Percentiles rank a stretch among this genome's conserved stretches.
Evolutionary conservation across 2,329 filamentous ascomycete genomes (phyloP).

Genomic region (Trichoderma arundinaceum): DNA sequence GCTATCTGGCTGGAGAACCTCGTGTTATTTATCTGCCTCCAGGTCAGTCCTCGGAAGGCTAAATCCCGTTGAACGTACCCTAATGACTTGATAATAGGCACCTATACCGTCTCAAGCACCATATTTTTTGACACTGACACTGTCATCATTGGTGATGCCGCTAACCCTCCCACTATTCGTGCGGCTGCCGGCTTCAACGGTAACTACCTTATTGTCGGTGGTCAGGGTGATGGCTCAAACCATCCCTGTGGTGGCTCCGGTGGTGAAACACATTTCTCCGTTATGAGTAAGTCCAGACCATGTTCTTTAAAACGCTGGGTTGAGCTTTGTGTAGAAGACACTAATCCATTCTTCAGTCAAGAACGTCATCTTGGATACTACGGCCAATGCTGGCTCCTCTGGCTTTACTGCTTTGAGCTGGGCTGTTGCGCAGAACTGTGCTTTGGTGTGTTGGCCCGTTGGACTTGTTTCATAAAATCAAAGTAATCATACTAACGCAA

Average conservation of each 20-base stretch:
- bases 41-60: constrained; percentile 10
- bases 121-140: constrained; percentile 56
- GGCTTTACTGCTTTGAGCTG: constrained; percentile 35
- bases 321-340: background rate
- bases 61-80: background rate
- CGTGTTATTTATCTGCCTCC: constrained; percentile 35
- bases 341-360: constrained; percentile 30
- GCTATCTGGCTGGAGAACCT: constrained; percentile 35
- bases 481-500: background rate
- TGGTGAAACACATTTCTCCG: constrained; percentile 36
- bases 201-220: constrained; percentile 34
- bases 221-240: constrained; percentile 32
- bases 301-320: background rate
- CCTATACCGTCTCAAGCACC: constrained; percentile 33
- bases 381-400: constrained; percentile 31
- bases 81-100: constrained; percentile 27
- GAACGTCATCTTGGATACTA: constrained; percentile 36
- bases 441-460: constrained; percentile 26
- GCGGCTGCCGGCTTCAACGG: constrained; percentile 70
- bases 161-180: constrained; percentile 71
- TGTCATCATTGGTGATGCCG: constrained; percentile 79
- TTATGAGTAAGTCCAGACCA: constrained; percentile 30
- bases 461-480: background rate
- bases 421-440: constrained; percentile 36
- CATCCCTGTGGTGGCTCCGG: constrained; percentile 32